These are phyloP conservation scores for Xylariaceae sp. DNA, from an alignment of 2,329 filamentous ascomycete genomes.

Conservation along the genomic window DNA sequence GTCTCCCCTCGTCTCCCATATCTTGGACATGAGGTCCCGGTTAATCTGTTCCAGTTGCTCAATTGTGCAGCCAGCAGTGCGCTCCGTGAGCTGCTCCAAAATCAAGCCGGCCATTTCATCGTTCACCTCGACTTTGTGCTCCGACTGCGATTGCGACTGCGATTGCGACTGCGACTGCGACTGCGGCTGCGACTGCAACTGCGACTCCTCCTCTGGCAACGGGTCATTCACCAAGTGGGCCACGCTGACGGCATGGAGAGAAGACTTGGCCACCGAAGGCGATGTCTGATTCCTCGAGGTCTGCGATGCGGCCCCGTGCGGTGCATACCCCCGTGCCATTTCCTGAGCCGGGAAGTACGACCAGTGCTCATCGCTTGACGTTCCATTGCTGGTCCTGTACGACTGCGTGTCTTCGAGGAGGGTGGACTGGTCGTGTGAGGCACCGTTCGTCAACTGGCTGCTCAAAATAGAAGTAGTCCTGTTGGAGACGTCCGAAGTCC, in stretches of 20 bases:
- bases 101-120: slow-evolving; percentile 51
- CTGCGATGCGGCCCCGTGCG: slow-evolving; percentile 31
- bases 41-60: slow-evolving; percentile 96
- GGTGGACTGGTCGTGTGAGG: slow-evolving; percentile 41
- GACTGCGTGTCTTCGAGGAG: slow-evolving; percentile 44
- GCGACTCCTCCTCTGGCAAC: slow-evolving; percentile 31
- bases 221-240: slow-evolving; percentile 39
- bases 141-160: slow-evolving; percentile 32
- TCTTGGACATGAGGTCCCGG: slow-evolving; percentile 79
- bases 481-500: slow-evolving; percentile 69
- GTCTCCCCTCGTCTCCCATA: slow-evolving; percentile 74
- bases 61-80: slow-evolving; percentile 73
- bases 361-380: slow-evolving; percentile 51
- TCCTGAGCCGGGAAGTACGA: slow-evolving; percentile 53
- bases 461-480: slow-evolving; percentile 60
- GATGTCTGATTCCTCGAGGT: slow-evolving; percentile 29
- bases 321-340: slow-evolving; percentile 36
- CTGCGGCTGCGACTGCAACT: slow-evolving; percentile 28
- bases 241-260: slow-evolving; percentile 29
- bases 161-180: slow-evolving; percentile 32
- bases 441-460: slow-evolving; percentile 68
- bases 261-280: slow-evolving; percentile 33
- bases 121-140: slow-evolving; percentile 39
- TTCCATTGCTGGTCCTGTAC: slow-evolving; percentile 37
- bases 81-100: slow-evolving; percentile 56